Conservation (phyloP, 2,329 filamentous ascomycete genomes). For the Xylaria sp. region DNA sequence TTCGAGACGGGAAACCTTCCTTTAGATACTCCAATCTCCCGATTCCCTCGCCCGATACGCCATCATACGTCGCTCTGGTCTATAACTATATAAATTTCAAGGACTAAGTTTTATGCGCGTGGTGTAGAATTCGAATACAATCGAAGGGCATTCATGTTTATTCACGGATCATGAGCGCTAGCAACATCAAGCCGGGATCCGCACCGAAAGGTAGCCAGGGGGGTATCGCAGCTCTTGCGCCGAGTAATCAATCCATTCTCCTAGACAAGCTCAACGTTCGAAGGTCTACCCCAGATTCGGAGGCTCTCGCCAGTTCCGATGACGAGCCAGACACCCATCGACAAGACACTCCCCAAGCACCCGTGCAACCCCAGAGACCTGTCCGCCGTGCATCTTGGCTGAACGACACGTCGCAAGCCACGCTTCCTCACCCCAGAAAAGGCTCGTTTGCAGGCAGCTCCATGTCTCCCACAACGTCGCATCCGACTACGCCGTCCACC, state of each 20-base stretch:
- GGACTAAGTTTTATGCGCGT: conserved; percentile 19
- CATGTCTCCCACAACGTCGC: conserved; percentile 82
- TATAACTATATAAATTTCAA: conserved; percentile 30
- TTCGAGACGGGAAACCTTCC: conserved; percentile 11
- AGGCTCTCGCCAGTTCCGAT: conserved; percentile 92
- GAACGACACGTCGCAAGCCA: conserved; percentile 77
- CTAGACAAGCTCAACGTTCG: conserved; percentile 82
- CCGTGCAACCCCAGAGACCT: conserved; percentile 67
- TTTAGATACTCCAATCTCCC: conserved; percentile 21
- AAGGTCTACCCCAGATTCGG: conserved; percentile 91
- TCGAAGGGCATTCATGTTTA: conserved; percentile 36
- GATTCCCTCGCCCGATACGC: conserved; percentile 1
- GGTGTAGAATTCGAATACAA: conserved; percentile 11
- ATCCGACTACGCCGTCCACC: conserved; percentile 80
- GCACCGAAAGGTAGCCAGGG: conserved; percentile 63
- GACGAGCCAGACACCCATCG: conserved; percentile 82
- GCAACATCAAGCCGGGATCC: conserved; percentile 61
- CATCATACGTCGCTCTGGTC: conserved; percentile 8
- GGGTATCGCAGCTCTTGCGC: conserved; percentile 58
- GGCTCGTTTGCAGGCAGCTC: conserved; percentile 80
- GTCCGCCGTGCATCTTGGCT: conserved; percentile 84
- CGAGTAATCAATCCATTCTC: conserved; percentile 71
- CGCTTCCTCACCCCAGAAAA: conserved; percentile 72
- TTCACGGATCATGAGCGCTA: conserved; percentile 62
- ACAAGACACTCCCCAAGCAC: conserved; percentile 62